Percentiles rank a stretch among this genome's conserved stretches.
These are phyloP conservation scores for Papiliotrema terrestris DNA, from an alignment of 1,284 basidiomycete species.

Conservation along the genomic window DNA sequence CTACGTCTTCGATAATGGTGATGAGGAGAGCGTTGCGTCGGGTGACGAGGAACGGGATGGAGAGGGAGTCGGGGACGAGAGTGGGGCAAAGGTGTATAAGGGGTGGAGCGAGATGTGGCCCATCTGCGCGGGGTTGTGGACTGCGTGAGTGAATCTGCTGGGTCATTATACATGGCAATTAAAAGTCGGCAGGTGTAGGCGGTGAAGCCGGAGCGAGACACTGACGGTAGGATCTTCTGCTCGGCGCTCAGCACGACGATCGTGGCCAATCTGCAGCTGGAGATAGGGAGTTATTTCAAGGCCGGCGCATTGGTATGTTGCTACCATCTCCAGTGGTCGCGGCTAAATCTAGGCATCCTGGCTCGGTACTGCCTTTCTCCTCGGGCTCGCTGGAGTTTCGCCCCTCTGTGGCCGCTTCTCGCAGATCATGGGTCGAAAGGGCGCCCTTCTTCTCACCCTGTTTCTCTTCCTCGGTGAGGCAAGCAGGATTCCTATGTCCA, in stretches of 20 bases:
- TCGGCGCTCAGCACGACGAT: constrained; percentile 27
- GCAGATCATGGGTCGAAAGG: constrained; percentile 30
- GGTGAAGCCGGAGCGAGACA: too few relatives aligned
- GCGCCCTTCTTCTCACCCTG: constrained; percentile 6
- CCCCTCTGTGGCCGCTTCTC: constrained; percentile 8
- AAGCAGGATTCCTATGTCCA: too few relatives aligned
- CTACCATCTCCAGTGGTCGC: too few relatives aligned
- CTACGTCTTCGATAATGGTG: neutral
- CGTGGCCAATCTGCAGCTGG: constrained; percentile 35
- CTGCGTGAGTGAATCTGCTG: constrained; percentile 10
- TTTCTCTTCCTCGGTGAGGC: too few relatives aligned
- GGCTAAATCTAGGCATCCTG: too few relatives aligned
- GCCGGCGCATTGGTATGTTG: constrained; percentile 24
- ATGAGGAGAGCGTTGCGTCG: neutral
- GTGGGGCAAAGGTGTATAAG: neutral
- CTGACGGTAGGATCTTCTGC: constrained; percentile 22
- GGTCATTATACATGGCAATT: too few relatives aligned
- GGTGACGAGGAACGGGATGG: neutral
- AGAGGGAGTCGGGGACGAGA: neutral
- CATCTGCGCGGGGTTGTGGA: constrained; percentile 10
- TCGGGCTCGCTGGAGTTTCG: neutral
- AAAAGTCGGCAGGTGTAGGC: too few relatives aligned
- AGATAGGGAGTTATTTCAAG: constrained; percentile 32
- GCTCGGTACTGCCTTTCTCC: neutral
- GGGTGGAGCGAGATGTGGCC: constrained; percentile 11